Evolutionary conservation across 352 stramenopile species (phyloP), one percentile per base, ranked within the genome.

Genomic region (Phytophthora pluvialis): DNA sequence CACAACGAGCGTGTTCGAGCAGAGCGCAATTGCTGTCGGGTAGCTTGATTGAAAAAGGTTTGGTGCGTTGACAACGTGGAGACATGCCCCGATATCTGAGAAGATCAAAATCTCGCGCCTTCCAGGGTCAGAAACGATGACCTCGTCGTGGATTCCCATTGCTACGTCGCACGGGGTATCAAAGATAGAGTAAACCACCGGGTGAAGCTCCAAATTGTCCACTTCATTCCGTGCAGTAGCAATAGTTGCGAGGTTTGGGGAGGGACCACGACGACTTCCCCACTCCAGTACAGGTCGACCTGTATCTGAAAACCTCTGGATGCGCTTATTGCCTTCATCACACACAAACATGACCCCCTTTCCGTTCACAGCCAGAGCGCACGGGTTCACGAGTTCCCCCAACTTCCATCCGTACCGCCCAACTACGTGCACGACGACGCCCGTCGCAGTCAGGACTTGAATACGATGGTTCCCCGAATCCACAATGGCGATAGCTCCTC

Each of bases 381-480:
- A 73, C 0, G 80, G 83, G 5, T 66, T 62, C 2, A 64, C 29
- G 3, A 91, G 71, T 38, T 86, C 56, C 5, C 75, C 68, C 3
- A 42, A 21, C 10, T 48, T 56, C 43, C 51, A 72, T 5, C 83
- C 83, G 5, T 77, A 62, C 1, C 39, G 53, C 3, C 82, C 82
- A 39, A 89, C 45, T 0, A 78, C 53, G 1, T 73, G 35, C 1
- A 89, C 64, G 13, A 88, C 21, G 3, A 54, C 60, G 0, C 82
- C 82, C 1, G 77, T 83, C 2, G 63, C 55, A 7, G 80, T 88
- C 47, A 88, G 70, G 9, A 89, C 63, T 50, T 89, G 77, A 25
- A 90, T 55, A 4, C 77, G 80, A 48, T 89, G 80, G 45, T 89
- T 91, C 5, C 72, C 80, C 33, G 66, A 59, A 56, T 91, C 83